Conservation (phyloP, 345 rosid genomes). For the Eucalyptus virginea region DNA sequence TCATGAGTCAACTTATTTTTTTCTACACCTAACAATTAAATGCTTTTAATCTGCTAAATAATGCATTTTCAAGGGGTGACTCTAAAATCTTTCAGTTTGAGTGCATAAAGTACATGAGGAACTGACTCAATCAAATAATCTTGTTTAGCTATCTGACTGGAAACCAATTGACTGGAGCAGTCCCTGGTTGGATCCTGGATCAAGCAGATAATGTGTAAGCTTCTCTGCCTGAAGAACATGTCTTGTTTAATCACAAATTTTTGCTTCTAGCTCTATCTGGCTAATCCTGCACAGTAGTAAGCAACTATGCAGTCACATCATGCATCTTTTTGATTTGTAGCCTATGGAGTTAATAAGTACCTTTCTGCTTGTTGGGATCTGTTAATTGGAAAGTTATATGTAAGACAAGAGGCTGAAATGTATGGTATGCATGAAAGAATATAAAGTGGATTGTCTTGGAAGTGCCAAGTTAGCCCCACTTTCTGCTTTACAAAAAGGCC, state of each 20-base stretch:
- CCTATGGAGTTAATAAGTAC: too few relatives aligned
- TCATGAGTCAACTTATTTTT: neutral
- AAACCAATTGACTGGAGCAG: slow-evolving; percentile 16
- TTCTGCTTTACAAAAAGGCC: neutral
- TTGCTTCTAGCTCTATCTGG: neutral
- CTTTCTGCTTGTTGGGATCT: too few relatives aligned
- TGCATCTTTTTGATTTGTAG: too few relatives aligned
- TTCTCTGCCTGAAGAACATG: neutral
- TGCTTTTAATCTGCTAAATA: neutral
- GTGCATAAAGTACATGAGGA: neutral
- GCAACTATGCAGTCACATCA: rapidly evolving
- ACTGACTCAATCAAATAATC: neutral
- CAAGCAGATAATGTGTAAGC: neutral
- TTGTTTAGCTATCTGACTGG: slow-evolving; percentile 14
- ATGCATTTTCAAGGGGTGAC: too few relatives aligned
- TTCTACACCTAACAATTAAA: neutral
- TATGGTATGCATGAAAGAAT: neutral
- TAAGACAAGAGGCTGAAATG: neutral
- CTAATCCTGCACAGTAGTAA: neutral
- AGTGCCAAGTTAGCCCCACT: neutral
- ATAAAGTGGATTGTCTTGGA: neutral
- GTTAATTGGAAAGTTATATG: neutral
- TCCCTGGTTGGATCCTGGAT: slow-evolving; percentile 12
- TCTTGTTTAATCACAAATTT: neutral
- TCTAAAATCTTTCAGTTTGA: neutral